Evolutionary conservation across 176 grass and related monocot genomes (phyloP).

Genomic region (Elaeis guineensis): DNA sequence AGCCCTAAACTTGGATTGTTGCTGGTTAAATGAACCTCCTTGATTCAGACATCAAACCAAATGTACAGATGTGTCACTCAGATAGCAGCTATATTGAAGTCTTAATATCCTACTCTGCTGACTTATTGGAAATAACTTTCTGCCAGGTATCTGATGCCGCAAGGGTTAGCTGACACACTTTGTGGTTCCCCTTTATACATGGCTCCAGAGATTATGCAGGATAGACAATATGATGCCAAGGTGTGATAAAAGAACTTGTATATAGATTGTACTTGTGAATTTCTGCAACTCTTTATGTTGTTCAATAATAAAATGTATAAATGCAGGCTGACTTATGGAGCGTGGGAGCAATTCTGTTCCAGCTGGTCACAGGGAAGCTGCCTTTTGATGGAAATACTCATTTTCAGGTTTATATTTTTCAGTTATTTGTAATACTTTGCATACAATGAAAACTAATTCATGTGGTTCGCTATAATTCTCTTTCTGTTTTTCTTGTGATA

Average conservation of each 20-base stretch:
- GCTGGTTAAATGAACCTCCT: no score
- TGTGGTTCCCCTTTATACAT: slow-evolving; percentile 73
- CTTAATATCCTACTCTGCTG: not conserved
- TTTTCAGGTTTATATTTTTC: slow-evolving; percentile 25
- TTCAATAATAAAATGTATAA: slow-evolving; percentile 4
- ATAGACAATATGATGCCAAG: slow-evolving; percentile 61
- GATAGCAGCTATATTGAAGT: no score
- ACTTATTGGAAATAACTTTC: slow-evolving; percentile 3
- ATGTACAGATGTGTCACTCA: no score
- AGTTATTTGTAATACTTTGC: not conserved
- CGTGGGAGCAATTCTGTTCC: slow-evolving; percentile 64
- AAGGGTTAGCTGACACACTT: slow-evolving; percentile 60
- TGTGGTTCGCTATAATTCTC: no score
- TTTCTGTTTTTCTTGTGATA: slow-evolving; percentile 15
- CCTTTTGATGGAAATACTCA: slow-evolving; percentile 36
- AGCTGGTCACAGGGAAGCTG: slow-evolving; percentile 52
- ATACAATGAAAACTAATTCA: no score
- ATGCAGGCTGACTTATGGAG: slow-evolving; percentile 81
- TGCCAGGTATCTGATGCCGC: slow-evolving; percentile 41
- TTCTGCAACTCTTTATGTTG: not conserved
- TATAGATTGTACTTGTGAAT: not conserved
- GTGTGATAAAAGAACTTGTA: slow-evolving; percentile 19
- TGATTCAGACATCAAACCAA: no score
- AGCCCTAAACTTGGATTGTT: no score
- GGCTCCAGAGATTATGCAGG: slow-evolving; percentile 64